Evolutionary conservation across 2,329 filamentous ascomycete genomes (phyloP), one percentile per base, ranked within the genome.

Genomic region (Rutstroemia sp.): DNA sequence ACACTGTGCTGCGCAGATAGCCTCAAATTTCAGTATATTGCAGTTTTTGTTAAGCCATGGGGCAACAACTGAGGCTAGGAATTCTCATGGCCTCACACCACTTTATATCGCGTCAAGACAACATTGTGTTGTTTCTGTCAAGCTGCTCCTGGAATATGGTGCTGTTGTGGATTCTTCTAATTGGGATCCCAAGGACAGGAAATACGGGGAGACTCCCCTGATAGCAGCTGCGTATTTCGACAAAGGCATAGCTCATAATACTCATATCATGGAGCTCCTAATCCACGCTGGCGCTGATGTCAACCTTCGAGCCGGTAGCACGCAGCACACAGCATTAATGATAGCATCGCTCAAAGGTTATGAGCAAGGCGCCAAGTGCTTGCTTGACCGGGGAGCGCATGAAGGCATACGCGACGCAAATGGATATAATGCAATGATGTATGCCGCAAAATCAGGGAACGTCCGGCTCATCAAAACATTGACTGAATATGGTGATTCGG

Each of bases 81-180:
- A 51, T 25, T 17, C 53, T 10, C 53, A 55, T 45, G 53, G 53
- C 12, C 21, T 55, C 16, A 55, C 53, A 7, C 47, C 53, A 7
- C 53, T 55, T 9, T 55, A 55, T 38, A 55, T 55, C 47, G 53
- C 53, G 16, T 51, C 53, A 12, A 38, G 53, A 9, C 53, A 55
- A 25, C 49, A 55, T 21, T 55, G 47, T 55, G 38, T 55, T 5
- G 41, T 51, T 4, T 55, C 53, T 14, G 53, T 55, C 12, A 55
- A 51, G 21, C 9, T 44, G 23, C 30, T 55, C 14, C 21, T 55
- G 16, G 37, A 50, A 21, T 37, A 51, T 55, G 47, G 19, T 9
- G 53, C 53, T 14, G 16, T 23, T 10, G 47, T 51, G 23, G 47
- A 55, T 21, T 55, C 47, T 9, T 45, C 47, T 16, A 55, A 55